Conservation (phyloP, 2,329 filamentous ascomycete species). For the Aschersonia sp. region DNA sequence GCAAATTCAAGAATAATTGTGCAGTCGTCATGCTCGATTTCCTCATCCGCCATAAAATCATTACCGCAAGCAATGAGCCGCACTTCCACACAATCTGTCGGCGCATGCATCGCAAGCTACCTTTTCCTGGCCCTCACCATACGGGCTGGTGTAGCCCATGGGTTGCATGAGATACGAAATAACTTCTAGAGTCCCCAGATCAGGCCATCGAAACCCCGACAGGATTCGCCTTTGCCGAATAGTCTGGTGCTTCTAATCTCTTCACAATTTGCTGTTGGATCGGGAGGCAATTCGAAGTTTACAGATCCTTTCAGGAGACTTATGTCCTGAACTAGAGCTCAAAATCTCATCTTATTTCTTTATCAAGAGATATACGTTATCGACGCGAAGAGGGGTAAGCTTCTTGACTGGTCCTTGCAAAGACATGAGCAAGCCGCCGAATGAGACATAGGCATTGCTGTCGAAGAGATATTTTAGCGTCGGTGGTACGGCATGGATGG, state of each 20-base stretch:
- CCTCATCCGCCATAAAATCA: constrained; percentile 68
- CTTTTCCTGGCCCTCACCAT: constrained; percentile 59
- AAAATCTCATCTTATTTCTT: constrained; percentile 46
- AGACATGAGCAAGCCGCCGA: constrained; percentile 80
- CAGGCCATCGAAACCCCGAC: no score
- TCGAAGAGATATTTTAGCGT: neutral
- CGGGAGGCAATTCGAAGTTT: no score
- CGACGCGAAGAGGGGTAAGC: constrained; percentile 78
- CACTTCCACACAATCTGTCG: constrained; percentile 62
- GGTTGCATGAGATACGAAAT: no score
- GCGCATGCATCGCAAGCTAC: constrained; percentile 63
- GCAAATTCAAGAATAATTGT: constrained; percentile 89
- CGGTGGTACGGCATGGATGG: neutral
- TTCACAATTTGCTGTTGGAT: no score
- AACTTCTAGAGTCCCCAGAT: no score
- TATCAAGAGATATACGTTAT: constrained; percentile 82
- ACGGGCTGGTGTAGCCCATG: constrained; percentile 11
- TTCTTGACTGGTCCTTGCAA: constrained; percentile 94
- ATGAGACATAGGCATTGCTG: constrained; percentile 89
- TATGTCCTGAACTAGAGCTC: neutral
- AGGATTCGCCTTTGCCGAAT: no score
- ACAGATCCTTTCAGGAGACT: neutral
- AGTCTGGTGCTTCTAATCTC: no score
- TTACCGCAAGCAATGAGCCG: constrained; percentile 66
- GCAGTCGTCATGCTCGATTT: constrained; percentile 76